phyloP scores from a whole-genome alignment of 371 early-diverging fungal genomes.

The Fennellomyces sp. region DNA sequence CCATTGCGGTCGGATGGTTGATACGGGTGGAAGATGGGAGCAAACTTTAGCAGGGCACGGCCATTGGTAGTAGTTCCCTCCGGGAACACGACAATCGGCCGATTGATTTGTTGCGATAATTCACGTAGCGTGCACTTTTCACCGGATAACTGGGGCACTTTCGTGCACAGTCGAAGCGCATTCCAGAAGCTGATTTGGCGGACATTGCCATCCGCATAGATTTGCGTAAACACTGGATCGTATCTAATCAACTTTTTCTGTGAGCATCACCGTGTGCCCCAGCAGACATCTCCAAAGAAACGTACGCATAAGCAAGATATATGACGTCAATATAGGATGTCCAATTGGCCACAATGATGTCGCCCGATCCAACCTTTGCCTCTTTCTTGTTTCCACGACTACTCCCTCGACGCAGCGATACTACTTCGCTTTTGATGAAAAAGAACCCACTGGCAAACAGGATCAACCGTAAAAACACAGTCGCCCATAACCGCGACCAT shows the following conservation, averaged over 20 bases:
- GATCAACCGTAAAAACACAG: slow-evolving; percentile 49
- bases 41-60: slow-evolving; percentile 77
- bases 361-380: slow-evolving; percentile 49
- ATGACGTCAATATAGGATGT: slow-evolving; percentile 85
- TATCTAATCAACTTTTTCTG: slow-evolving; percentile 55
- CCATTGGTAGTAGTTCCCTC: slow-evolving; percentile 92
- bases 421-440: slow-evolving; percentile 55
- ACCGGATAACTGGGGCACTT: slow-evolving; percentile 43
- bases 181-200: slow-evolving; percentile 58
- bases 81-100: slow-evolving; percentile 84
- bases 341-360: slow-evolving; percentile 83
- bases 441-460: slow-evolving; percentile 71
- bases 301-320: slow-evolving; percentile 70
- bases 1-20: slow-evolving; percentile 55
- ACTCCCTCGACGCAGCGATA: slow-evolving; percentile 52
- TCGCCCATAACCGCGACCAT: slow-evolving; percentile 36
- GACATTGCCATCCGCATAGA: slow-evolving; percentile 52
- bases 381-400: slow-evolving; percentile 17
- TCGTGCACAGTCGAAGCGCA: slow-evolving; percentile 55
- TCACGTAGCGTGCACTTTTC: slow-evolving; percentile 47
- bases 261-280: too few relatives aligned
- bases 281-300: too few relatives aligned
- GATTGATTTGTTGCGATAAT: slow-evolving; percentile 55
- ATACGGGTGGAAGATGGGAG: slow-evolving; percentile 66
- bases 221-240: slow-evolving; percentile 76